A percentile compares a stretch with the other conserved stretches of the same genome.
Evolutionary conservation across 306 rosid genomes (phyloP).

Genomic region (barrel medic (Medicago truncatula)): MtrunA17r5.0-ANR NC_053048.1:3338501-3339000

Average conservation of each 20-base stretch:
- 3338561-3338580: conserved; percentile 60
- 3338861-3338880: conserved; percentile 1
- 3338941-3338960: conserved; percentile 25
- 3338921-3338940: conserved; percentile 47
- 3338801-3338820: conserved; percentile 63
- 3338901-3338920: conserved; percentile 20
- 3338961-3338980: neutral
- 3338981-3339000: conserved; percentile 8
- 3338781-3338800: conserved; percentile 47
- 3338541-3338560: conserved; percentile 66
- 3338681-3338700: conserved; percentile 63
- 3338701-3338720: too few relatives aligned
- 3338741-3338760: conserved; percentile 54
- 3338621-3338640: conserved; percentile 54
- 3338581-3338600: conserved; percentile 23
- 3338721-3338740: conserved; percentile 63
- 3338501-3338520: conserved; percentile 59
- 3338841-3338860: conserved; percentile 49
- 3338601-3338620: conserved; percentile 40
- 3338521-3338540: conserved; percentile 74
- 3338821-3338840: conserved; percentile 45
- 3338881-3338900: neutral
- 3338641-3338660: conserved; percentile 42
- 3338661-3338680: conserved; percentile 47
- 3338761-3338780: conserved; percentile 55